Percentiles rank a stretch among this genome's conserved stretches.
phyloP scores from a whole-genome alignment of 257 asterid species.

The Gentiana straminea region DNA sequence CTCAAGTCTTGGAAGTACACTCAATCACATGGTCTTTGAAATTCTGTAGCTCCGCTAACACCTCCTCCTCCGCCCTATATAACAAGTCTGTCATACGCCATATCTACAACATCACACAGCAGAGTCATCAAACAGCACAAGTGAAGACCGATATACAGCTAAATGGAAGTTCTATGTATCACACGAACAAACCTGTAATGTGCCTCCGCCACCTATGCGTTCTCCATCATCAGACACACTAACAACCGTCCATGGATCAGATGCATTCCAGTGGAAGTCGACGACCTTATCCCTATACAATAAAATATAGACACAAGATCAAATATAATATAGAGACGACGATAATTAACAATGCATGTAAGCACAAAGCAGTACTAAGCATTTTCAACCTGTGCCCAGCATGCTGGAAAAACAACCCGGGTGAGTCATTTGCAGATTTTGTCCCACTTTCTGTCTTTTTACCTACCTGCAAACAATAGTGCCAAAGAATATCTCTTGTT shows the following conservation, averaged over 20 bases:
- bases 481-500: background rate
- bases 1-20: slow-evolving; percentile 49
- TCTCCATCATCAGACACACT: slow-evolving; percentile 93
- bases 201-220: slow-evolving; percentile 83
- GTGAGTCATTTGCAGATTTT: slow-evolving; percentile 43
- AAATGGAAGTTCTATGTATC: slow-evolving; percentile 2
- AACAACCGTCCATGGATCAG: slow-evolving; percentile 90
- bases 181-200: slow-evolving; percentile 54
- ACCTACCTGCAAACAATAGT: slow-evolving; percentile 43
- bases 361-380: slow-evolving; percentile 3
- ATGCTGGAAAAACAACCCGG: slow-evolving; percentile 94
- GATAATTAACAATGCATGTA: too few species aligned
- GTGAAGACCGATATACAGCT: background rate
- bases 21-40: slow-evolving; percentile 80
- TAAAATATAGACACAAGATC: background rate
- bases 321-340: too few species aligned
- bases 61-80: slow-evolving; percentile 83
- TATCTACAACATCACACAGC: slow-evolving; percentile 34
- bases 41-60: slow-evolving; percentile 65
- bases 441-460: slow-evolving; percentile 46
- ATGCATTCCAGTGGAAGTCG: slow-evolving; percentile 88
- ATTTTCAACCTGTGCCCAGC: slow-evolving; percentile 92
- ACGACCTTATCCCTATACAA: slow-evolving; percentile 74
- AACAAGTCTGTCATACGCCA: slow-evolving; percentile 94
- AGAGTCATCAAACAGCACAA: background rate